Evolutionary conservation across 805 yeast genomes (phyloP).

Genomic region (Sugiyamaella lignohabitans): DNA sequence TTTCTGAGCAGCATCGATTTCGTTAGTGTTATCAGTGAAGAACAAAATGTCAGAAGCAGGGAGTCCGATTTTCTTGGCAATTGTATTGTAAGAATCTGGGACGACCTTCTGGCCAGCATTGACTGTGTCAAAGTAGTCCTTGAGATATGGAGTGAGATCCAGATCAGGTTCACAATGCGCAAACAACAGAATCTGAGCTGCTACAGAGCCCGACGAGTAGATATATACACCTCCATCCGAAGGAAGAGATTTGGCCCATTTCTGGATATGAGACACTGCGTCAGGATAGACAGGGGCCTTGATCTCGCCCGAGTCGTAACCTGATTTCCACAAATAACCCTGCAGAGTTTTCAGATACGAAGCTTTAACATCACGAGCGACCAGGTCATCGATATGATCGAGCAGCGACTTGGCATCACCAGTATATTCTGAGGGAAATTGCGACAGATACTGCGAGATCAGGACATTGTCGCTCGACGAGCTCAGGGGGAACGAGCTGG

Average conservation of each 20-base stretch:
- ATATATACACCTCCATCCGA: conserved; percentile 43
- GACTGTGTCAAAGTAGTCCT: conserved; percentile 78
- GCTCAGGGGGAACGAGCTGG: conserved; percentile 4
- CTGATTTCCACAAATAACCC: conserved; percentile 75
- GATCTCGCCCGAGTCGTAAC: conserved; percentile 71
- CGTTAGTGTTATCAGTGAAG: conserved; percentile 73
- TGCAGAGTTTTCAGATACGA: conserved; percentile 71
- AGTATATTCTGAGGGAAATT: conserved; percentile 40
- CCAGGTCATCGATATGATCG: conserved; percentile 50
- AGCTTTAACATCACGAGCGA: conserved; percentile 65
- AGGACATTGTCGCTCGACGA: conserved; percentile 14
- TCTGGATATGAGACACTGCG: conserved; percentile 51
- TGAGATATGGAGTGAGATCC: conserved; percentile 49
- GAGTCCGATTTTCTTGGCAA: conserved; percentile 39
- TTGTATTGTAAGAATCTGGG: conserved; percentile 49
- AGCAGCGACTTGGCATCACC: conserved; percentile 32
- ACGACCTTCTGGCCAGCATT: conserved; percentile 72
- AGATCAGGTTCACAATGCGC: conserved; percentile 34
- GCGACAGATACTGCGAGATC: conserved; percentile 31
- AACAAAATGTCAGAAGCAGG: conserved; percentile 43
- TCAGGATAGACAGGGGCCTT: conserved; percentile 73
- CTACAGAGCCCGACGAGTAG: conserved; percentile 84
- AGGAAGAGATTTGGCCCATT: conserved; percentile 30
- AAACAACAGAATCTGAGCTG: conserved; percentile 78
- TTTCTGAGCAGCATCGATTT: conserved; percentile 64